Base-by-base conservation (phyloP, 2,329 filamentous ascomycete species). In the Dothideomycetidae sp. region DNA sequence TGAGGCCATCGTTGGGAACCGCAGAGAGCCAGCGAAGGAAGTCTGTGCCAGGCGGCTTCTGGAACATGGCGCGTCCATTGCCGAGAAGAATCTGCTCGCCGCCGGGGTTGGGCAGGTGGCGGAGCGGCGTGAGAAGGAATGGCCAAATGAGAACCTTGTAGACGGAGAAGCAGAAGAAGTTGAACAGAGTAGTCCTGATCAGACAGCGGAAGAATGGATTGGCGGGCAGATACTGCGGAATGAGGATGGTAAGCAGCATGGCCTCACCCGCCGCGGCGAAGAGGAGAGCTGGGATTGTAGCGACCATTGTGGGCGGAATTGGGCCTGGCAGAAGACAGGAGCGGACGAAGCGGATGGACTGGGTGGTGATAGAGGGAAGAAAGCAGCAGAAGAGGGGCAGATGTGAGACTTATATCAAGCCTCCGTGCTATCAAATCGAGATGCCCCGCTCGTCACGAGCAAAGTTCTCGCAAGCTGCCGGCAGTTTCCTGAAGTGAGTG, bases 71-170 rank as follows among this genome's bases (percentile, higher is more conserved):
- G 7, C 52, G 37, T 4, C 53, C 56, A 53, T 62, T 55, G 16
- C 58, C 58, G 11, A 64, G 28, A 10, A 64, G 12, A 11, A 45
- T 46, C 38, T 17, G 33, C 40, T 32, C 48, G 48, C 47, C 40
- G 31, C 45, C 47, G 3, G 54, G 52, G 10, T 48, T 40, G 1
- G 61, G 61, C 3, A 64, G 47, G 42, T 62, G 52, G 10, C 59
- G 49, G 5, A 63, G 44, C 3, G 60, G 59, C 11, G 52, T 59
- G 9, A 59, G 41, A 42, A 57, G 52, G 41, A 55, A 57, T 1
- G 60, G 59, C 31, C 60, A 60, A 23, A 50, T 46, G 17, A 44
- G n/a, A 15, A 26, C 21, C n/a, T 26, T 26, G 21, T 26, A 26
- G 21, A 26, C 7, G 7, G 21, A 7, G n/a, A 7, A 26, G 21